Base-by-base conservation (phyloP, 208 protist species). In the Borovskyia barvae region DNA sequence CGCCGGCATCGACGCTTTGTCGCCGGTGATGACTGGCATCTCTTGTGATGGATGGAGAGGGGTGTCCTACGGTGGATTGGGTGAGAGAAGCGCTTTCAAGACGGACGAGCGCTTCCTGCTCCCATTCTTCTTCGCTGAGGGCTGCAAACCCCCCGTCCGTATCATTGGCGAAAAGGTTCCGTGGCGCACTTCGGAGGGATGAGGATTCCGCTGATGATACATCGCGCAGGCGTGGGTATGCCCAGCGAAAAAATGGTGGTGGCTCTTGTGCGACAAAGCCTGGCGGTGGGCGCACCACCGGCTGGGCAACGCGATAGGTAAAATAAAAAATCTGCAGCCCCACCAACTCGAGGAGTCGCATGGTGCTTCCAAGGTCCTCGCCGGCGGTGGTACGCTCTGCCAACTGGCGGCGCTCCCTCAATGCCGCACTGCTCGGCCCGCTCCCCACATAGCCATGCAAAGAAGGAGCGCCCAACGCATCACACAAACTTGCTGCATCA, bases 221-320 rank as follows among this genome's bases (percentile, higher is more conserved):
- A 17, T 87, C 74, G n/a, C 76, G 66, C 9, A 90, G 22, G 9
- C 80, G 82, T 17, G 88, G 88, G 50, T 89, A 94, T 17, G 82
- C 75, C 9, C 33, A 26, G 15, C 45, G 68, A 19, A 74, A 37
- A 55, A 73, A 90, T 32, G 88, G 88, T 32, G 88, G 79, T 20
- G 88, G 82, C 17, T 72, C 64, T 56, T 87, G 78, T 3, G 85
- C 63, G 2, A 74, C 49, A 63, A 94, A 89, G 26, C 56, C 50
- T 0, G 66, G 62, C 19, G 84, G 84, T 42, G 78, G 65, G 51
- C 64, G 68, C 14, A 94, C 75, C 20, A 80, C 63, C 14, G 55
- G 59, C 45, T 90, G 82, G 36, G 42, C 24, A 0, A 64, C 65
- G 24, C 70, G 43, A 55, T 89, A 94, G 6, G 49, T 63, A 12